A percentile compares a stretch with the other conserved stretches of the same genome.
Evolutionary conservation across 1,284 basidiomycete genomes (phyloP).

Genomic region (Cryptococcus sp.): DNA sequence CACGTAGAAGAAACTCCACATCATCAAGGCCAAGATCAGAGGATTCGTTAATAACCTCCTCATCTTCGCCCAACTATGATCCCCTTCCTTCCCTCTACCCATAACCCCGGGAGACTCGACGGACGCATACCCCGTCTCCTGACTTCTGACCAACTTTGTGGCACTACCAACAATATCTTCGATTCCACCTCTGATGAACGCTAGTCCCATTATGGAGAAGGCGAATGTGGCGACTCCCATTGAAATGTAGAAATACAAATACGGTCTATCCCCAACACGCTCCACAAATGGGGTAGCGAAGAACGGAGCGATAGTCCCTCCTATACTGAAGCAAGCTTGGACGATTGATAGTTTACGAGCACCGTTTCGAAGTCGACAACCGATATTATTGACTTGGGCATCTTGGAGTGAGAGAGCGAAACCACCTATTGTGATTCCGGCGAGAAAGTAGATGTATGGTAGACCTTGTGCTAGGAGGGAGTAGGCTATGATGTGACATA

Average conservation of each 20-base stretch:
- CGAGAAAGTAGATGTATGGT: neutral
- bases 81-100: neutral
- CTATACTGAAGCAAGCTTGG: neutral
- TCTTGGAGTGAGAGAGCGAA: neutral
- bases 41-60: neutral
- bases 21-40: neutral
- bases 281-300: neutral
- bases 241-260: neutral
- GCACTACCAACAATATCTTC: neutral
- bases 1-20: neutral
- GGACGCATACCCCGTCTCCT: neutral
- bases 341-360: neutral
- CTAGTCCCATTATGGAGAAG: neutral
- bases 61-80: neutral
- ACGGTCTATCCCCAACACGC: neutral
- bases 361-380: neutral
- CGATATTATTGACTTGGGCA: neutral
- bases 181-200: neutral
- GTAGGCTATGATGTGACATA: neutral
- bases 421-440: neutral
- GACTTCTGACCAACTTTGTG: neutral
- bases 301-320: neutral
- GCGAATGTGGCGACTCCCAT: neutral
- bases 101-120: no score
- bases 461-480: neutral